Percentiles rank a stretch among this genome's conserved stretches.
Evolutionary conservation across 225 moss, liverwort and hornwort genomes (phyloP).

Genomic region (Polytrichum commune): DNA sequence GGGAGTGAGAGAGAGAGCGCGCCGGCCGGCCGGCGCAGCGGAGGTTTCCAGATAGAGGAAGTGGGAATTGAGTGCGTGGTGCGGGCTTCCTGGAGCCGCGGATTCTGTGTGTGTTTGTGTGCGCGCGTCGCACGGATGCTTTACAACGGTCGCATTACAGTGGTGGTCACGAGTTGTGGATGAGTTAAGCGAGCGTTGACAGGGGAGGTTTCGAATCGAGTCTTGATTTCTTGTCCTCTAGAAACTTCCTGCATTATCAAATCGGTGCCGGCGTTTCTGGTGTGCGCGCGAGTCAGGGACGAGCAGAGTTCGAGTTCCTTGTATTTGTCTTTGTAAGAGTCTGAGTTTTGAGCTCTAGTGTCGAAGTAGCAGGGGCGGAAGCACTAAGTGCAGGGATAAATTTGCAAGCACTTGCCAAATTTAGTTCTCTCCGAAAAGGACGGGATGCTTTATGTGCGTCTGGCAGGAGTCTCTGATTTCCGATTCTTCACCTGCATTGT

Average conservation of each 20-base stretch:
- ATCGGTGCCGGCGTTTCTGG: neutral
- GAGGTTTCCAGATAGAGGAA: no score
- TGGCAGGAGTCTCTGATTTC: neutral
- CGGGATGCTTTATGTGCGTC: neutral
- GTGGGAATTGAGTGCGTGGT: no score
- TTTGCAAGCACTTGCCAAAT: no score
- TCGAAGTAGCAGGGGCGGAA: no score
- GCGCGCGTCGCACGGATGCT: neutral
- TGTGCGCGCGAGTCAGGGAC: neutral
- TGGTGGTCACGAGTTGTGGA: neutral
- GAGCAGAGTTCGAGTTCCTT: neutral
- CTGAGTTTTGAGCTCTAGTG: no score
- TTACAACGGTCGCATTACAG: neutral
- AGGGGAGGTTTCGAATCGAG: neutral
- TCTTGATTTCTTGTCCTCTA: neutral
- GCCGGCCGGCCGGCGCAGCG: neutral
- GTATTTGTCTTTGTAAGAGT: neutral
- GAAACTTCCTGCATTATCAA: neutral
- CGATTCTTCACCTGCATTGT: conserved; percentile 1
- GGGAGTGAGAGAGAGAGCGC: no score
- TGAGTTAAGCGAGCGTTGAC: neutral
- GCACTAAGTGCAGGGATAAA: no score
- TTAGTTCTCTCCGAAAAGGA: neutral
- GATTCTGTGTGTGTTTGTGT: neutral
- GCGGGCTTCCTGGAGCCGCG: no score